Percentiles rank a stretch among this genome's conserved stretches.
phyloP scores from a whole-genome alignment of 164 flowering plant genomes.

The Buxus sempervirens region DNA sequence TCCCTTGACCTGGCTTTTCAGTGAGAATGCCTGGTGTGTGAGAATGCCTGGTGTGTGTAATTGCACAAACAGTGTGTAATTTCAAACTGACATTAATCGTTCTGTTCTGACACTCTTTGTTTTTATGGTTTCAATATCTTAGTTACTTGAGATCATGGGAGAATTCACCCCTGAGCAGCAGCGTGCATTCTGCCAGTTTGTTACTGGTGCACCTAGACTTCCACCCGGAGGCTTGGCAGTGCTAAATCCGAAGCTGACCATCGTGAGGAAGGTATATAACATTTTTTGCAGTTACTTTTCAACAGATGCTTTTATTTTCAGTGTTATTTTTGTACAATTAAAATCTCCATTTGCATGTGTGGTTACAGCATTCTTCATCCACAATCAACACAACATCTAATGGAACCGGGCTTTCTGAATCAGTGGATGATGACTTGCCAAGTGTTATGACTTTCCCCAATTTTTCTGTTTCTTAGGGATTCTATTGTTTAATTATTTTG shows the following conservation, averaged over 20 bases:
- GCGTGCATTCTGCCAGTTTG: too few relatives aligned
- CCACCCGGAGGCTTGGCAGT: slow-evolving; percentile 79
- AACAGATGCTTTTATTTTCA: background rate
- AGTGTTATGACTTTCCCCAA: slow-evolving; percentile 87
- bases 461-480: too few relatives aligned
- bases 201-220: slow-evolving; percentile 77
- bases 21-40: too few relatives aligned
- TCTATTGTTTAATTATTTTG: too few relatives aligned
- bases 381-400: slow-evolving; percentile 34
- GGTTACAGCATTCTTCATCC: slow-evolving; percentile 53
- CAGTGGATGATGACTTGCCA: slow-evolving; percentile 75
- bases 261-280: slow-evolving; percentile 63
- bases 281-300: background rate
- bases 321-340: background rate
- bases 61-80: too few relatives aligned
- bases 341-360: background rate
- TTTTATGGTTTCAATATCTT: too few relatives aligned
- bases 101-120: too few relatives aligned
- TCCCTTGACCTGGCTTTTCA: too few relatives aligned
- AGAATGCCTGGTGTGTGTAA: too few relatives aligned
- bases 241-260: slow-evolving; percentile 67
- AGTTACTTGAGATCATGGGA: too few relatives aligned
- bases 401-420: slow-evolving; percentile 50
- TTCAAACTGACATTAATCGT: too few relatives aligned
- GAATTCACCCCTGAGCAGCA: too few relatives aligned